Conservation (phyloP, 2,329 filamentous ascomycete genomes). For the Ophiostoma sp. region DNA sequence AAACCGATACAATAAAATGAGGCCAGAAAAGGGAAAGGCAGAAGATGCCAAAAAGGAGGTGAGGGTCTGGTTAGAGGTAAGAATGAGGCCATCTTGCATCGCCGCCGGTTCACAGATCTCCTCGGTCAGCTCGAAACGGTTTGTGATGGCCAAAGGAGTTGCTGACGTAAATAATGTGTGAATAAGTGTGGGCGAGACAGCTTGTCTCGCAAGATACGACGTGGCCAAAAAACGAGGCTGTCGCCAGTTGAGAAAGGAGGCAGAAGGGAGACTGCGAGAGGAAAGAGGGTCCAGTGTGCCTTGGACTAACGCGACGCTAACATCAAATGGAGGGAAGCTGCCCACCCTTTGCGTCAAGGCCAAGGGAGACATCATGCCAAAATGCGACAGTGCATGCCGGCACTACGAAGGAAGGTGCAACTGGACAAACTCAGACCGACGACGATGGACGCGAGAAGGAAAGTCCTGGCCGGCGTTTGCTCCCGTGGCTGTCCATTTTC, state of each 20-base stretch:
- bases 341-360: not conserved
- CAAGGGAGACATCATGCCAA: not conserved
- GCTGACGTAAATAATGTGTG: not conserved
- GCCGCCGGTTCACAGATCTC: not conserved
- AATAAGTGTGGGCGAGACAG: not conserved
- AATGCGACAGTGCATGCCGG: not conserved
- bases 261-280: not conserved
- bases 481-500: not conserved
- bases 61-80: not conserved
- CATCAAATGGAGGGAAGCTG: not conserved
- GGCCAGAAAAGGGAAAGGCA: not conserved
- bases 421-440: too few species aligned
- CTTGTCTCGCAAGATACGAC: not conserved
- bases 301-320: constrained; percentile 17
- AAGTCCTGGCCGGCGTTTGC: not conserved
- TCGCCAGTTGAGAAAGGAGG: not conserved
- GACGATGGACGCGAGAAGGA: not conserved
- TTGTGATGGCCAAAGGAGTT: not conserved
- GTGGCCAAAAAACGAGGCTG: constrained; percentile 20
- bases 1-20: not conserved
- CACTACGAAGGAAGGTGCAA: not conserved
- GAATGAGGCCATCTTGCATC: not conserved
- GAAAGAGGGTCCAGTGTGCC: constrained; percentile 18
- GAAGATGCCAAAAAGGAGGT: not conserved
- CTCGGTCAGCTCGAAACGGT: constrained; percentile 15